A percentile compares a stretch with the other conserved stretches of the same genome.
Conservation (phyloP, 192 early-diverging fungal species). For the Linnemannia zychae region DNA sequence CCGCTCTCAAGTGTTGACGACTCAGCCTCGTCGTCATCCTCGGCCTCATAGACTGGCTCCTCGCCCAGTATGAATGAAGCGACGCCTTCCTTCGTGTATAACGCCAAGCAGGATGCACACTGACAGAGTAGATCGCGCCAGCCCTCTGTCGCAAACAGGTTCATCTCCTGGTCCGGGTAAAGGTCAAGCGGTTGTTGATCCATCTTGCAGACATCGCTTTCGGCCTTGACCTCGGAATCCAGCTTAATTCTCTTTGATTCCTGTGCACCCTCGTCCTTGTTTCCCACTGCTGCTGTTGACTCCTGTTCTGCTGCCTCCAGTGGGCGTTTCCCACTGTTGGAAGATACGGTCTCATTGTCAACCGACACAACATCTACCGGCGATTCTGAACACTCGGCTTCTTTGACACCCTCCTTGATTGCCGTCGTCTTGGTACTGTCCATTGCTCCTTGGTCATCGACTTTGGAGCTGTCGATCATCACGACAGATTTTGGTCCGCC, state of each 20-base stretch:
- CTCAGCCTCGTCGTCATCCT: slow-evolving; percentile 78
- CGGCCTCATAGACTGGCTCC: slow-evolving; percentile 81
- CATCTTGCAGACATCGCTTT: slow-evolving; percentile 18
- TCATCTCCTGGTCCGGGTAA: slow-evolving; percentile 60
- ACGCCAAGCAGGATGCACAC: slow-evolving; percentile 70
- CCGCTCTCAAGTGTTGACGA: slow-evolving; percentile 84
- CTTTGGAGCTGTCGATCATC: slow-evolving; percentile 46
- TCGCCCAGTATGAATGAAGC: slow-evolving; percentile 66
- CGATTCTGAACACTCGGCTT: neutral
- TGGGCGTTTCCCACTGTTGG: slow-evolving; percentile 29
- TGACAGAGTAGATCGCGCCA: slow-evolving; percentile 84
- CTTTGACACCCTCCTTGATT: neutral
- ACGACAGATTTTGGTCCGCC: slow-evolving; percentile 36
- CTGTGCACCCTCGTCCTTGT: slow-evolving; percentile 3
- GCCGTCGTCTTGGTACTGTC: neutral
- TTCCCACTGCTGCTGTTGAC: slow-evolving; percentile 6
- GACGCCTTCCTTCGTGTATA: slow-evolving; percentile 62
- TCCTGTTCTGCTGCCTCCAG: too few relatives aligned
- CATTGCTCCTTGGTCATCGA: neutral
- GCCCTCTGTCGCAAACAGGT: slow-evolving; percentile 78
- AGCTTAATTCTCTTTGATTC: slow-evolving; percentile 25
- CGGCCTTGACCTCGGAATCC: neutral
- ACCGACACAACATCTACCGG: neutral
- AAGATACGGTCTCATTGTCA: neutral
- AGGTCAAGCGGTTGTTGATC: slow-evolving; percentile 47